Evolutionary conservation across 2,329 filamentous ascomycete species (phyloP).

Genomic region (Aspergillus ibericus): DNA sequence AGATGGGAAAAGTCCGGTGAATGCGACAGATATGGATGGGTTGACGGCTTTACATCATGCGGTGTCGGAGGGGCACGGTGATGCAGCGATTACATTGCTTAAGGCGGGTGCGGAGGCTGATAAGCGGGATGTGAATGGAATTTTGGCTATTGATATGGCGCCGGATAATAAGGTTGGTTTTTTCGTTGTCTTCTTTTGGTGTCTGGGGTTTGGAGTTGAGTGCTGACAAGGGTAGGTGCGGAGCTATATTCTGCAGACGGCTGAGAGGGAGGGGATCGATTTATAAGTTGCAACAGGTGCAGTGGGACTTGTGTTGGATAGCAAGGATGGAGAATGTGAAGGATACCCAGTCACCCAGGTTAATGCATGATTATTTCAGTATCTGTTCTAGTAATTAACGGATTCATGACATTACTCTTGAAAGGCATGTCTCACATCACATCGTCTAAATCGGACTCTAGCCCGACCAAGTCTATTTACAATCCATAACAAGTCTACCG

Average conservation of each 20-base stretch:
- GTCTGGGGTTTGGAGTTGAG: not conserved
- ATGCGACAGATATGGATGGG: conserved; percentile 78
- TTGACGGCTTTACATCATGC: conserved; percentile 86
- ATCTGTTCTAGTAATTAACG: not conserved
- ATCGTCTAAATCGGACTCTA: conserved; percentile 12
- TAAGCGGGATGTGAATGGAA: conserved; percentile 71
- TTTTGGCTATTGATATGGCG: conserved; percentile 74
- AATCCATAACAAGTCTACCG: not conserved
- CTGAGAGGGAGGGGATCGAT: conserved; percentile 82
- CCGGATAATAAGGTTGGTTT: conserved; percentile 75
- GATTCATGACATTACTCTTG: conserved; percentile 1
- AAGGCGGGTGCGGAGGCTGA: conserved; percentile 81
- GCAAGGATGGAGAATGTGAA: not conserved
- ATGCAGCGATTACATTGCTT: conserved; percentile 78
- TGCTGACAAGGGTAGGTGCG: conserved; percentile 56
- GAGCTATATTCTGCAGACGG: conserved; percentile 72
- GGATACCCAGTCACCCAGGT: conserved; percentile 11
- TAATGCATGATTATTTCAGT: not conserved
- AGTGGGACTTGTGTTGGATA: not conserved
- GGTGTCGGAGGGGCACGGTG: conserved; percentile 62
- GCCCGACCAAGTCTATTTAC: conserved; percentile 10
- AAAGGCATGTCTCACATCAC: conserved; percentile 14
- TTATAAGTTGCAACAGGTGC: conserved; percentile 27
- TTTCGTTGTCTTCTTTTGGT: not conserved
- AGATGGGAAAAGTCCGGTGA: conserved; percentile 72